Evolutionary conservation across 2,329 filamentous ascomycete species (phyloP).

Genomic region (Hymenoscyphus albidus): DNA sequence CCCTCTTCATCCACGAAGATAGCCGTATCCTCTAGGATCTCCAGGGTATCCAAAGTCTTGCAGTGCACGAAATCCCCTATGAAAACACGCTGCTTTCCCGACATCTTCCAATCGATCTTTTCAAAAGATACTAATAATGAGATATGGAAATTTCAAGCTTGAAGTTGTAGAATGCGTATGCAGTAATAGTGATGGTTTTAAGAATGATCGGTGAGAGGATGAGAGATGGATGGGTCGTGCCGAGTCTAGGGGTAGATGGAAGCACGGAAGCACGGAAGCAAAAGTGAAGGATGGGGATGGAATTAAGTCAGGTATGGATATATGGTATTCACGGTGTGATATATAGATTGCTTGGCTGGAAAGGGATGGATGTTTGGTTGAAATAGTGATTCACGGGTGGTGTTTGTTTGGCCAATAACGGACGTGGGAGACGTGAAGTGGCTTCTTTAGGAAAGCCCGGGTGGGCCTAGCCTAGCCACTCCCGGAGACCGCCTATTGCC

Average conservation of each 20-base stretch:
- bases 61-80: constrained; percentile 60
- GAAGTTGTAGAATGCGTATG: no score
- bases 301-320: no score
- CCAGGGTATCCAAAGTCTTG: constrained; percentile 44
- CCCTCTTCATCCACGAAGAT: constrained; percentile 50
- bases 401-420: no score
- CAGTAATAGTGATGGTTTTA: no score
- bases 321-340: no score
- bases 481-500: not conserved
- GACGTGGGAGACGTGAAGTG: not conserved
- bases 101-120: not conserved
- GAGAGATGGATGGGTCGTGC: no score
- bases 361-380: constrained; percentile 4
- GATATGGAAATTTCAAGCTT: not conserved
- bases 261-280: no score
- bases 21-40: constrained; percentile 43
- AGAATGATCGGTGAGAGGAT: no score
- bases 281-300: no score
- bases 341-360: no score
- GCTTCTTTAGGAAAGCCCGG: constrained; percentile 6
- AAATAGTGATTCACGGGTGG: not conserved
- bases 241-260: no score
- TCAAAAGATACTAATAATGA: not conserved
- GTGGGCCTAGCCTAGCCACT: not conserved
- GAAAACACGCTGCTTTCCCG: constrained; percentile 42